Evolutionary conservation across 345 rosid genomes (phyloP), one percentile per base, ranked within the genome.

Genomic region (Moricandia arvensis): DNA sequence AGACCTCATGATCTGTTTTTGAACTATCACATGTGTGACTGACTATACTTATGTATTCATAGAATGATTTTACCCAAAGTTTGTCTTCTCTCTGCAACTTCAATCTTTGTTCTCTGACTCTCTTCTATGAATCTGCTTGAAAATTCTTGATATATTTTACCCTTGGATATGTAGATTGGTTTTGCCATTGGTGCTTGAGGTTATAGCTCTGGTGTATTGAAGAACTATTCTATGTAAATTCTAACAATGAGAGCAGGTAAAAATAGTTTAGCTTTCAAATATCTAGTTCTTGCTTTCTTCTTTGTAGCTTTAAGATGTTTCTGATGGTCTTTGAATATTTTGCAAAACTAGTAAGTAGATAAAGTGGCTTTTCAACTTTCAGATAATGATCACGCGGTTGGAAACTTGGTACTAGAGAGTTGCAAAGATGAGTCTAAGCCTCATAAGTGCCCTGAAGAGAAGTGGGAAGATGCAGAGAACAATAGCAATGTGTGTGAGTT

Each of bases 161-260:
- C 8, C 21, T 63, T 54, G 35, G 27, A 33, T 13, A 8, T 69
- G 49, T 21, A 77, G 75, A 63, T 63, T 27, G 1, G 27, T 53
- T 17, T 34, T 4, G 3, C 4, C 31, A 30, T 26, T 30, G 71
- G 63, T 76, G 74, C 68, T 66, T 72, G 74, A 84, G 74, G 80
- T 70, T 61, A 70, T 77, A 29, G 57, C 80, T 59, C 16, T 8
- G 29, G 26, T 60, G 66, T 63, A 74, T 67, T 59, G 78, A 79
- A 75, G 58, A 63, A 7, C 1, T 63, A 34, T 53, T 55, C 65
- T 65, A 21, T 61, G n/a, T 61, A 68, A 80, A 24, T 67, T 26
- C 24, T 45, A 6, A 86, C 17, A 37, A 86, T 90, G 97, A 86
- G 87, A 80, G 75, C 85, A 72, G 95, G 88, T 90, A 60, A 74